Conservation (phyloP, 345 rosid genomes). For the Schrenkiella parvula region DNA sequence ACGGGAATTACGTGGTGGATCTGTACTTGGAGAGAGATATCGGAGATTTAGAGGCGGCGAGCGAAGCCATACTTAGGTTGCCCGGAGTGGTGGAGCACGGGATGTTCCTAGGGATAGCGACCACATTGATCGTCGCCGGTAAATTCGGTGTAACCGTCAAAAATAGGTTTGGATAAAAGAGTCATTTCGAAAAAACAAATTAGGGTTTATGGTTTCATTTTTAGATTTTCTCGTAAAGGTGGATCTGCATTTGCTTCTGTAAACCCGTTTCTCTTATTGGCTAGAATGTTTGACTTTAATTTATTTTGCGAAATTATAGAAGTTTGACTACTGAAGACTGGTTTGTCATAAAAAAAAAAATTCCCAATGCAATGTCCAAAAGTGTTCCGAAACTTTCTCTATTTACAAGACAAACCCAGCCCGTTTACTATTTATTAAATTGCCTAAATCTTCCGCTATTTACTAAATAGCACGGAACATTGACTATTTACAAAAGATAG, state of each 20-base stretch:
- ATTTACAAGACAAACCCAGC: background rate
- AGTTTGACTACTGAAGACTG: background rate
- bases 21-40: constrained; percentile 70
- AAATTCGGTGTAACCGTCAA: constrained; percentile 61
- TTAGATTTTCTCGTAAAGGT: background rate
- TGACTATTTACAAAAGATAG: background rate
- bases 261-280: constrained; percentile 24
- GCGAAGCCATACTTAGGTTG: constrained; percentile 61
- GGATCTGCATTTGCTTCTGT: constrained; percentile 1
- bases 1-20: constrained; percentile 77
- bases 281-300: background rate
- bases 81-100: constrained; percentile 96
- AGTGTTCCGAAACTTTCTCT: background rate
- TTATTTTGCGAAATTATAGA: background rate
- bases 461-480: background rate
- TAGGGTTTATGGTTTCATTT: constrained; percentile 27
- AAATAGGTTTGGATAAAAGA: constrained; percentile 38
- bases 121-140: constrained; percentile 88
- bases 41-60: constrained; percentile 71
- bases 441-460: background rate
- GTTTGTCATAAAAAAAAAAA: background rate
- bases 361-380: too few relatives aligned
- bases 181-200: constrained; percentile 19
- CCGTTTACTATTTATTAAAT: background rate
- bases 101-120: constrained; percentile 88